phyloP scores from a whole-genome alignment of 164 flowering plant species.

The Macadamia integrifolia region DNA sequence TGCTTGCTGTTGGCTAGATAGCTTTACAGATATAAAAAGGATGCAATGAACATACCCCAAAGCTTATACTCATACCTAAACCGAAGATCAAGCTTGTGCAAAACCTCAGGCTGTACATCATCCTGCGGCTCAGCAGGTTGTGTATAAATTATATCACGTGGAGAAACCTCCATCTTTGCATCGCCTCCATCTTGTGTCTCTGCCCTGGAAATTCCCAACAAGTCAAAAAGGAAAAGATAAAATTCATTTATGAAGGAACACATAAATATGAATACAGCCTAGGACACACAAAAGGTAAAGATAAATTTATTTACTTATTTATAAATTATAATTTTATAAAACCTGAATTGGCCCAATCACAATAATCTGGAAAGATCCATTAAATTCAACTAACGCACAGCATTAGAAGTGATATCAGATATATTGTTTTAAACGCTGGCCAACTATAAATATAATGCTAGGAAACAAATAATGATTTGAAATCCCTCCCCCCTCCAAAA shows the following conservation, averaged over 20 bases:
- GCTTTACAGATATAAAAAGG: neutral
- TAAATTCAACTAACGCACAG: neutral
- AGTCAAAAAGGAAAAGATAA: constrained; percentile 7
- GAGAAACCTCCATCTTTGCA: constrained; percentile 93
- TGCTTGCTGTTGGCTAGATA: neutral
- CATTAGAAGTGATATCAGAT: neutral
- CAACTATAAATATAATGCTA: too few species aligned
- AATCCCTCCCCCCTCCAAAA: too few species aligned
- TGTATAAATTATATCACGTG: constrained; percentile 85
- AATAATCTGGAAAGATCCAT: too few species aligned
- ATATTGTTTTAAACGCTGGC: too few species aligned
- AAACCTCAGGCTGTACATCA: constrained; percentile 54
- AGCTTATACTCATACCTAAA: constrained; percentile 58
- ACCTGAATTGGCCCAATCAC: too few species aligned
- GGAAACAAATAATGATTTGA: too few species aligned
- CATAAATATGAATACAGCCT: neutral
- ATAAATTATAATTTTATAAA: too few species aligned
- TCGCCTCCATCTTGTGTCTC: constrained; percentile 99
- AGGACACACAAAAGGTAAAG: too few species aligned
- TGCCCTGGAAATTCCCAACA: constrained; percentile 46
- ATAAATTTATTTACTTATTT: too few species aligned
- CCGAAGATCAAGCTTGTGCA: constrained; percentile 90
- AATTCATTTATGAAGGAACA: neutral
- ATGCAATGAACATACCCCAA: neutral
- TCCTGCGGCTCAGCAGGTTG: constrained; percentile 71